Evolutionary conservation across 371 early-diverging fungal genomes (phyloP), one percentile per base, ranked within the genome.

Genomic region (Chytridiales sp.): DNA sequence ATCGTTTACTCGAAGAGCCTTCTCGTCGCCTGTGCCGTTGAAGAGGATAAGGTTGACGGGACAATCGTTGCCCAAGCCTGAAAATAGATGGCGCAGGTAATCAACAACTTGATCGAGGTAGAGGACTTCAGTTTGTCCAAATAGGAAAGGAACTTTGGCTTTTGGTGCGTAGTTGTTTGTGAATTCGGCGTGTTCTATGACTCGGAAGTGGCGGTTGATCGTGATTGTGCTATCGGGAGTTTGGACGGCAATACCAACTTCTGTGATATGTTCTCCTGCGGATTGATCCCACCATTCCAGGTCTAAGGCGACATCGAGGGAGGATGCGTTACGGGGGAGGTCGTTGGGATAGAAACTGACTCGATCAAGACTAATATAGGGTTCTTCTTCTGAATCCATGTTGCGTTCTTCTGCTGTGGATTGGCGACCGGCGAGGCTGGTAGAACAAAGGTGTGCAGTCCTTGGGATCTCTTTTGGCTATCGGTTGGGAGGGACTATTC

Each of bases 271-370:
- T 15, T 49, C 27, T 21, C 59, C 59, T 38, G 13, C 39, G 5
- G 59, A 39, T 21, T 38, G 26, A 50, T 59, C 59, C 13, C 17
- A 59, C 50, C 50, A 59, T 36, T 47, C 59, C 1, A 40, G 47
- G 36, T 59, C 49, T 17, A 47, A 11, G 22, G 11, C 9, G 46
- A 21, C 17, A 21, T 11, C 17, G 22, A 21, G 17, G 46, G n/a
- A 1, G 9, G 46, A 17, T 44, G n/a, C n/a, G n/a, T n/a, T n/a
- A n/a, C n/a, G n/a, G n/a, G n/a, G n/a, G n/a, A n/a, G n/a, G n/a
- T n/a, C n/a, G n/a, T n/a, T n/a, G n/a, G n/a, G n/a, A n/a, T n/a
- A n/a, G n/a, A n/a, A n/a, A n/a, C n/a, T n/a, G n/a, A n/a, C n/a
- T n/a, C n/a, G n/a, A n/a, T n/a, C n/a, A n/a, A n/a, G n/a, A n/a